Conservation (phyloP, 306 rosid genomes). For the Lathyrus tuberosus region DNA sequence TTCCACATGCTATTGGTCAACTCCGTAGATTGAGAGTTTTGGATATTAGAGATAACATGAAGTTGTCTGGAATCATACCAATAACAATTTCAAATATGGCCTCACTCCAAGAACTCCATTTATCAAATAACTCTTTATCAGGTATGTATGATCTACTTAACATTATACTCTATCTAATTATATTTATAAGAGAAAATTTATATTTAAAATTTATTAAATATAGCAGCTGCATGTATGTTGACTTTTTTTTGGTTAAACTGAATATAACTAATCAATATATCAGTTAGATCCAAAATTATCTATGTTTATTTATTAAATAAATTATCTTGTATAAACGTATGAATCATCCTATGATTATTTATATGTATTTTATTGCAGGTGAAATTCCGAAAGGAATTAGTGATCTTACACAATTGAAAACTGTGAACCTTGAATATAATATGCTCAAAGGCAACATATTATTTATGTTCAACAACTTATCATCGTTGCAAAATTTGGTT, state of each 20-base stretch:
- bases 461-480: conserved; percentile 9
- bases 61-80: conserved; percentile 11
- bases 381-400: conserved; percentile 8
- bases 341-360: too few relatives aligned
- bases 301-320: too few relatives aligned
- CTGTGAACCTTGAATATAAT: not conserved
- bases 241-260: too few relatives aligned
- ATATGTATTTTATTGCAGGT: not conserved
- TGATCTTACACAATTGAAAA: conserved; percentile 2
- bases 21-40: not conserved
- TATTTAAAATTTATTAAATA: too few relatives aligned
- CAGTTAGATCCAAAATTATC: too few relatives aligned
- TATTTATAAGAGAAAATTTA: too few relatives aligned
- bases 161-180: too few relatives aligned
- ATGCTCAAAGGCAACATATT: conserved; percentile 4
- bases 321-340: too few relatives aligned
- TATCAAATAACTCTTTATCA: not conserved
- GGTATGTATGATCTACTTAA: conserved; percentile 28
- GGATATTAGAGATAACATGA: not conserved
- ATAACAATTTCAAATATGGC: conserved; percentile 5
- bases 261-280: too few relatives aligned
- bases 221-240: too few relatives aligned
- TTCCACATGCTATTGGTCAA: conserved; percentile 14
- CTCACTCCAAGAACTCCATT: not conserved
- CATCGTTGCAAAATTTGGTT: not conserved